phyloP scores from a whole-genome alignment of 2,329 filamentous ascomycete genomes.

The Didymella pomorum region DNA sequence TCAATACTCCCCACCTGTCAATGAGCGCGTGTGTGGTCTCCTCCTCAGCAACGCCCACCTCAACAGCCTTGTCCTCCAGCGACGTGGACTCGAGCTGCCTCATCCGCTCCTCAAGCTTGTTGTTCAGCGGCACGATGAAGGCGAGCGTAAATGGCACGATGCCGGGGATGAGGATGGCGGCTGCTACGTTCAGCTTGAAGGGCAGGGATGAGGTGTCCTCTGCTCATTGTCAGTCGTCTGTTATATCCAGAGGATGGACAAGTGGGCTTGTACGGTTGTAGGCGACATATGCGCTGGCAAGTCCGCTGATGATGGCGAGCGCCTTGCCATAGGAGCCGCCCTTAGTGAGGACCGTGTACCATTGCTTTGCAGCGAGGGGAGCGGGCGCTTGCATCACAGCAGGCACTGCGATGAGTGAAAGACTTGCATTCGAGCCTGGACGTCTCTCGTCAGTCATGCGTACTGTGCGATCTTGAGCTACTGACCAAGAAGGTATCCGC shows the following conservation, averaged over 20 bases:
- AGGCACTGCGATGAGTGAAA: constrained; percentile 59
- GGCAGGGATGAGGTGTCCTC: constrained; percentile 40
- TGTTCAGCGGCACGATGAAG: constrained; percentile 59
- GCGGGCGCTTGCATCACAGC: constrained; percentile 64
- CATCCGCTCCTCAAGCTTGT: constrained; percentile 57
- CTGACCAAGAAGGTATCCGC: constrained; percentile 57
- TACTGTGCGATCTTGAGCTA: background rate
- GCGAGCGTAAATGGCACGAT: constrained; percentile 63
- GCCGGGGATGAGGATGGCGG: constrained; percentile 56
- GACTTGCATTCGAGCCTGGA: constrained; percentile 44
- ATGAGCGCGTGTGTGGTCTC: constrained; percentile 62
- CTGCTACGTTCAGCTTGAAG: constrained; percentile 57
- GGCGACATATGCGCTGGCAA: constrained; percentile 59
- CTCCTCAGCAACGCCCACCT: constrained; percentile 50
- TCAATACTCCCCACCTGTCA: constrained; percentile 64
- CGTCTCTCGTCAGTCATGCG: background rate
- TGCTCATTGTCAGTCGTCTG: constrained; percentile 25
- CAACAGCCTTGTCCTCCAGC: constrained; percentile 46
- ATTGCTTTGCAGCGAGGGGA: constrained; percentile 64
- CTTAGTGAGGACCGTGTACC: constrained; percentile 55
- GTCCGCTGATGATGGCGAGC: constrained; percentile 52
- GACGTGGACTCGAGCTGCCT: constrained; percentile 50
- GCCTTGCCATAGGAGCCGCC: constrained; percentile 53
- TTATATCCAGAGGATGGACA: background rate
- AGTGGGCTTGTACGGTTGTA: constrained; percentile 46